Base-by-base conservation (phyloP, 352 stramenopile species). In the Phytophthora foliorum region DNA sequence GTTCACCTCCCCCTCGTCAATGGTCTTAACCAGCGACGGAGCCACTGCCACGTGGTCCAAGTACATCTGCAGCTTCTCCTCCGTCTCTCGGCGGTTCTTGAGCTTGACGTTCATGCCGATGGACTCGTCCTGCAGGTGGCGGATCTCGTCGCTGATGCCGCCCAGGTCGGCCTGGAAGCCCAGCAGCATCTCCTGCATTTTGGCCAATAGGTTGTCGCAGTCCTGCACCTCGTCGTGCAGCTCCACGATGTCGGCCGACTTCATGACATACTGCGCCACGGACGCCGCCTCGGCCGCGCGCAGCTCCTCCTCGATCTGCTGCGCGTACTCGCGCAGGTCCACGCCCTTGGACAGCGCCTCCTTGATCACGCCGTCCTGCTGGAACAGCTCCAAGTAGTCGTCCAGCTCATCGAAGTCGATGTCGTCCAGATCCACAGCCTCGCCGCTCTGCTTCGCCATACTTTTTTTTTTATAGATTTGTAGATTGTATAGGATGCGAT, bases 101-200 rank as follows among this genome's bases (percentile, higher is more conserved):
- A 99, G 82, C 45, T 98, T 91, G 34, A 98, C 82, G 54, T 96
- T 97, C 81, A 99, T 95, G 48, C 80, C 89, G 52, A 97, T 93
- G 16, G 87, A 97, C 53, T 99, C 95, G 66, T 98, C 91, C 88
- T 99, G 97, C 11, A 99, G 75, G 57, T 98, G 87, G 54, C 94
- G 92, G 75, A 99, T 99, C 76, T 99, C 98, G 52, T 98, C 94
- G 67, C 91, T 98, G 66, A 99, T 98, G 42, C 96, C 96, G 24
- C 97, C 97, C 7, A 99, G 78, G 80, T 99, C 97, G 4, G 97
- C 96, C 82, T 99, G 97, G 79, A 99, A 99, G 8, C 97, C 97
- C 22, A 99, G 76, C 38, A 99, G 75, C 93, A 99, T 98, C 83
- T 99, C 97, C 73, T 99, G 97, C 89, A 99, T 97, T 45, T 93